Conservation (phyloP, 2,329 filamentous ascomycete species). For the Talaromyces sp. region DNA sequence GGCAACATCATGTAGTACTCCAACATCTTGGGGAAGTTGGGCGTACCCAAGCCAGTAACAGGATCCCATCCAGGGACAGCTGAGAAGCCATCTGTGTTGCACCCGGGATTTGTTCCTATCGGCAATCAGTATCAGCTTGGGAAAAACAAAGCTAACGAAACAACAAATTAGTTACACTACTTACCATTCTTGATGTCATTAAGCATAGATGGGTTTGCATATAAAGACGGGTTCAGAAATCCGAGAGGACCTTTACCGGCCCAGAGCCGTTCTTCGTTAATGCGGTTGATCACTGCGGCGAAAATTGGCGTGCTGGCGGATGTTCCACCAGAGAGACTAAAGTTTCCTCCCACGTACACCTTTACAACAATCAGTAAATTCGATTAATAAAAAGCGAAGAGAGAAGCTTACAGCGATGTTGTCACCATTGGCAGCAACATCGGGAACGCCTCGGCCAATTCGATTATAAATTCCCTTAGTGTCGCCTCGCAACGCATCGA, state of each 20-base stretch:
- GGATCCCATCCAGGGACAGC: slow-evolving; percentile 24
- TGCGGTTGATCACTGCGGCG: slow-evolving; percentile 7
- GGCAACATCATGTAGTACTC: slow-evolving; percentile 6
- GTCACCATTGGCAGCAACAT: slow-evolving; percentile 10
- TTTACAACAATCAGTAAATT: neutral
- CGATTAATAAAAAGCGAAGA: neutral
- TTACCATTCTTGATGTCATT: slow-evolving; percentile 10
- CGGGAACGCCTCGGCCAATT: slow-evolving; percentile 5
- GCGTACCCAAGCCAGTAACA: slow-evolving; percentile 26
- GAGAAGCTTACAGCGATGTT: slow-evolving; percentile 5
- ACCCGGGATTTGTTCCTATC: slow-evolving; percentile 8
- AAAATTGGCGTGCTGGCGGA: slow-evolving; percentile 10
- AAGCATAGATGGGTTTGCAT: slow-evolving; percentile 9
- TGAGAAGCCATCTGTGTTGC: slow-evolving; percentile 4
- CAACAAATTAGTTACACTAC: neutral
- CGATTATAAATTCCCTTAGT: slow-evolving; percentile 7
- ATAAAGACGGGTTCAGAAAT: slow-evolving; percentile 6
- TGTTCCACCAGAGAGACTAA: slow-evolving; percentile 5
- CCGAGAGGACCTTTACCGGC: slow-evolving; percentile 8
- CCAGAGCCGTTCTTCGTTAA: slow-evolving; percentile 10
- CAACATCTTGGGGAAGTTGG: slow-evolving; percentile 14
- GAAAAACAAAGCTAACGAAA: neutral
- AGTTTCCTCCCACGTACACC: slow-evolving; percentile 3
- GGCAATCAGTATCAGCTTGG: neutral
- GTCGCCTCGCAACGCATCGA: slow-evolving; percentile 3